Percentiles rank a stretch among this genome's conserved stretches.
Conservation (phyloP, 495 filamentous ascomycete species). For the Penicillium samsonianum region DNA sequence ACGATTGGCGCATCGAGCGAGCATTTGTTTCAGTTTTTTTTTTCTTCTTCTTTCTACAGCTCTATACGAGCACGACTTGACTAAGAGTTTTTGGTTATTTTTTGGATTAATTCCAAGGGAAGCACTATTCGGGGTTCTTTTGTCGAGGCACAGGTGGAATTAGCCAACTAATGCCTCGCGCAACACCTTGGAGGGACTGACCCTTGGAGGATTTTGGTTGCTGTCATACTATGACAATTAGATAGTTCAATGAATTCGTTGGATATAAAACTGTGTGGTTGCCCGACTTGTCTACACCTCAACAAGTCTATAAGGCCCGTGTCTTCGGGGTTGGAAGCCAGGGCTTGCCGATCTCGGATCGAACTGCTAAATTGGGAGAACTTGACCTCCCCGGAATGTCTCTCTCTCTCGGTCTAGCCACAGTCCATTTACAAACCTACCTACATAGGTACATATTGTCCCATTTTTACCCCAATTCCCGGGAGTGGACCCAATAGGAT, state of each 20-base stretch:
- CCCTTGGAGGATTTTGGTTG: neutral
- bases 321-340: neutral
- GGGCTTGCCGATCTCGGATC: neutral
- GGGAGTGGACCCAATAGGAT: neutral
- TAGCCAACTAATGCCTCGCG: neutral
- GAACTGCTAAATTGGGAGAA: neutral
- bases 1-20: constrained; percentile 9
- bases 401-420: neutral
- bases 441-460: no score
- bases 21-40: neutral
- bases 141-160: neutral
- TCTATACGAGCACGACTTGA: no score
- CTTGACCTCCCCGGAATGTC: neutral
- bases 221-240: neutral
- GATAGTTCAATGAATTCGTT: neutral
- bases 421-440: neutral
- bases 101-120: neutral
- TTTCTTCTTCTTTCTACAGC: neutral
- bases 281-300: no score
- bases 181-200: neutral
- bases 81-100: neutral
- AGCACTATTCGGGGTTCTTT: neutral
- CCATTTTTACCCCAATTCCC: neutral
- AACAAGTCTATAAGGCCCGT: no score
- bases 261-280: neutral